phyloP scores from a whole-genome alignment of 129 eudicot genomes.

The Pseudognaphalium luteoalbum region DNA sequence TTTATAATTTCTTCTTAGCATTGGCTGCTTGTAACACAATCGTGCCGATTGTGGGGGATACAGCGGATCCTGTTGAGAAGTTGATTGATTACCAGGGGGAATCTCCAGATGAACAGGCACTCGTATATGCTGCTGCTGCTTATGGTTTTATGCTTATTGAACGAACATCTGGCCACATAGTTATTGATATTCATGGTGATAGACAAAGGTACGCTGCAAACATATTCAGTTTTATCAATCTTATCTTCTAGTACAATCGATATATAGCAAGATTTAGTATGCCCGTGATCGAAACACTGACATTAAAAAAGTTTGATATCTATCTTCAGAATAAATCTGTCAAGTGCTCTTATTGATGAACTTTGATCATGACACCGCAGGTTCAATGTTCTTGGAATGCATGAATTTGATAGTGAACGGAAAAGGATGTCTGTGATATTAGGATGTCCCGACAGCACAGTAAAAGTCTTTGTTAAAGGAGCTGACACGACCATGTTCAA shows the following conservation, averaged over 20 bases:
- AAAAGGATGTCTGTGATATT: conserved; percentile 43
- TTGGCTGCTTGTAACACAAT: conserved; percentile 96
- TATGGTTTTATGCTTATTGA: conserved; percentile 86
- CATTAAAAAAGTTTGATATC: background rate
- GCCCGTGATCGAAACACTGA: background rate
- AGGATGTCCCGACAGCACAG: conserved; percentile 35
- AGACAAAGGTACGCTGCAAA: conserved; percentile 60
- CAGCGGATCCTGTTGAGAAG: conserved; percentile 56
- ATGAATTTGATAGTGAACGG: conserved; percentile 41
- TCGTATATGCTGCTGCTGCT: conserved; percentile 94
- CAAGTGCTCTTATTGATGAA: conserved; percentile 12
- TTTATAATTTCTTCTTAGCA: conserved; percentile 74
- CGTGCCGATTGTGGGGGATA: conserved; percentile 66
- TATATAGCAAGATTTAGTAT: background rate
- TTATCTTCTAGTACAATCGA: no score
- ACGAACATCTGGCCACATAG: conserved; percentile 92
- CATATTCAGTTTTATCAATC: background rate
- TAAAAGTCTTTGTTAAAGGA: conserved; percentile 41
- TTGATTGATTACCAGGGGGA: conserved; percentile 88
- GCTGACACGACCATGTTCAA: conserved; percentile 43
- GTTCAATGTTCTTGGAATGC: conserved; percentile 50
- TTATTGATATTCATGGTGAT: conserved; percentile 86
- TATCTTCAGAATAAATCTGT: background rate
- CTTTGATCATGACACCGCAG: conserved; percentile 31
- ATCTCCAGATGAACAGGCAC: conserved; percentile 96